Evolutionary conservation across 495 filamentous ascomycete genomes (phyloP), one percentile per base, ranked within the genome.

Genomic region (Penicillium bovifimosum): DNA sequence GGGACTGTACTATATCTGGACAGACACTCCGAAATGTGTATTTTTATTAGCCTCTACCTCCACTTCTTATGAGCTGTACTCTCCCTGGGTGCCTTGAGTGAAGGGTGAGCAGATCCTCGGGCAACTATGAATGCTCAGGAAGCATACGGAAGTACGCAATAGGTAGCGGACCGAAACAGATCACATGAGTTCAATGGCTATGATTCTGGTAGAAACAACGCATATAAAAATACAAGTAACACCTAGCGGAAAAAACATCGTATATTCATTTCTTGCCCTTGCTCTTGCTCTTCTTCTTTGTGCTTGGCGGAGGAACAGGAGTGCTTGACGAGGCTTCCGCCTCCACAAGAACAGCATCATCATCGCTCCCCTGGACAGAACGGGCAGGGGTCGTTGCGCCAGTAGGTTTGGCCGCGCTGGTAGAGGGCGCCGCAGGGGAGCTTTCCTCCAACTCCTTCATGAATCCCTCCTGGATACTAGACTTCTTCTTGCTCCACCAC

Each of bases 401-500:
- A 8, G 54, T 11, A 42, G 55, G 43, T 40, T 52, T 50, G 17
- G 50, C n/a, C 9, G 31, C 35, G 13, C 27, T 53, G 26, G 52
- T 61, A 61, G 57, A 56, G 52, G 63, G 60, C 50, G 34, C 5
- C 14, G 49, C 43, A 58, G 45, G 27, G 0, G 59, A 53, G 49
- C 67, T 69, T 24, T 75, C 80, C 26, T 90, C 86, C 26, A 92
- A 67, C 69, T 95, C 89, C 71, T 89, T 90, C 85, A 93, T 84
- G 59, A 93, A 89, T 13, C 86, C 85, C 14, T 81, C 77, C 68
- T 86, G 76, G 50, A 93, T 87, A 34, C 73, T 76, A 35, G 82
- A 78, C 59, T 85, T 82, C 78, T 91, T 91, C 73, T 88, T 84
- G 38, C 81, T 80, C 93, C 93, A 98, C 91, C 90, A 95, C 53